A percentile compares a stretch with the other conserved stretches of the same genome.
Conservation (phyloP, 129 eudicot genomes). For the Pittosporum tobira region DNA sequence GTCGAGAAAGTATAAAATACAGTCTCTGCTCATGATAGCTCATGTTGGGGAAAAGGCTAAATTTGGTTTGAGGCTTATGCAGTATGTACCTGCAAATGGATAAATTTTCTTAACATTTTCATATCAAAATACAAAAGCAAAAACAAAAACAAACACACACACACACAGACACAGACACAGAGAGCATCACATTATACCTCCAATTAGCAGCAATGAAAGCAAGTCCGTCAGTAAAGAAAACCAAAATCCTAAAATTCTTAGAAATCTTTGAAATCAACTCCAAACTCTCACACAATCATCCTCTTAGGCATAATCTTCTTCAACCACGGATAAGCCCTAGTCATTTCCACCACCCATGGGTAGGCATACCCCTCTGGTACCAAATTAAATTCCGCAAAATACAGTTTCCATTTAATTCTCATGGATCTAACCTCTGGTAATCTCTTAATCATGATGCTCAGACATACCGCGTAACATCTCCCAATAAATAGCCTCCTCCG, state of each 20-base stretch:
- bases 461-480: constrained; percentile 64
- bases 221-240: constrained; percentile 43
- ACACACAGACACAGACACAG: too few species aligned
- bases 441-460: constrained; percentile 39
- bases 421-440: constrained; percentile 54
- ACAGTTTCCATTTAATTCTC: constrained; percentile 60
- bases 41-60: too few species aligned
- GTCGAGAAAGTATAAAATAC: too few species aligned
- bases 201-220: constrained; percentile 61
- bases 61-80: too few species aligned
- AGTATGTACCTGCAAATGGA: too few species aligned
- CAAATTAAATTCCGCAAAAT: constrained; percentile 71
- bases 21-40: too few species aligned
- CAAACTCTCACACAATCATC: constrained; percentile 57
- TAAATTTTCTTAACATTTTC: background rate
- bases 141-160: background rate
- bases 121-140: background rate
- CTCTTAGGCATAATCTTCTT: constrained; percentile 58
- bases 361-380: constrained; percentile 64
- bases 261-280: constrained; percentile 45
- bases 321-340: constrained; percentile 38
- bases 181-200: constrained; percentile 22
- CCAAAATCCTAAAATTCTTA: constrained; percentile 45
- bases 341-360: constrained; percentile 50
- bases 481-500: constrained; percentile 56